Evolutionary conservation across 2,329 filamentous ascomycete species (phyloP).

Genomic region (Stemphylium lycopersici): DNA sequence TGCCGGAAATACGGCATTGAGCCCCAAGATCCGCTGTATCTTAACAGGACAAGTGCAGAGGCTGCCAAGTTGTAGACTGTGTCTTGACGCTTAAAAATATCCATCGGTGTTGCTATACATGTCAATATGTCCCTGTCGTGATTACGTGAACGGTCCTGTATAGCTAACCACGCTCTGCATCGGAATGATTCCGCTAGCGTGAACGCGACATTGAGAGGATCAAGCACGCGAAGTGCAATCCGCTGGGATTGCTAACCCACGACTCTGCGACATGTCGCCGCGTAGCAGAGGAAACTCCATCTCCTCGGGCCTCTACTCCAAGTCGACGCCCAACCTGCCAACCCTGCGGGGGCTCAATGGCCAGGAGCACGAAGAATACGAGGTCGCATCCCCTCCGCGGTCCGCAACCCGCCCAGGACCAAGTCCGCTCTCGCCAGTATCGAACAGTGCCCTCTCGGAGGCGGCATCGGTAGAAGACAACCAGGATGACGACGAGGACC

Average conservation of each 20-base stretch:
- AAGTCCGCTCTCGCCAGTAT: slow-evolving; percentile 28
- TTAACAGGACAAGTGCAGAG: slow-evolving; percentile 51
- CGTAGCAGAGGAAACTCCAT: slow-evolving; percentile 51
- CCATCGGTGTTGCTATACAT: background rate
- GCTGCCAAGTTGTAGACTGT: slow-evolving; percentile 48
- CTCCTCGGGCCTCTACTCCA: slow-evolving; percentile 52
- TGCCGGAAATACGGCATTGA: slow-evolving; percentile 64
- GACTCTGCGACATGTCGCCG: slow-evolving; percentile 49
- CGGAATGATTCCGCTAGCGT: slow-evolving; percentile 12
- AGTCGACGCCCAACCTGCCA: slow-evolving; percentile 56
- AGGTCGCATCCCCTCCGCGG: slow-evolving; percentile 11
- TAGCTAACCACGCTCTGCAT: background rate
- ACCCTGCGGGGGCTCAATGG: slow-evolving; percentile 46
- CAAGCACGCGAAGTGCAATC: slow-evolving; percentile 29
- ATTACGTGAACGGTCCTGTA: background rate
- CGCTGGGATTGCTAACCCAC: slow-evolving; percentile 2
- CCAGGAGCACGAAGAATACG: slow-evolving; percentile 3
- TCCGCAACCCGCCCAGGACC: slow-evolving; percentile 12
- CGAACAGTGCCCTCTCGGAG: slow-evolving; percentile 43
- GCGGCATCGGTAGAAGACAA: slow-evolving; percentile 38
- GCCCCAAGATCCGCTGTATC: slow-evolving; percentile 50
- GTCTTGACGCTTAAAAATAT: background rate
- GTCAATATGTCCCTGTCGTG: background rate
- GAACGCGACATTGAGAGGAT: slow-evolving; percentile 10
- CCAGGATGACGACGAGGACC: slow-evolving; percentile 21